These are phyloP conservation scores for Ambrosia artemisiifolia DNA, from an alignment of 129 eudicot species.

Conservation along the genomic window DNA sequence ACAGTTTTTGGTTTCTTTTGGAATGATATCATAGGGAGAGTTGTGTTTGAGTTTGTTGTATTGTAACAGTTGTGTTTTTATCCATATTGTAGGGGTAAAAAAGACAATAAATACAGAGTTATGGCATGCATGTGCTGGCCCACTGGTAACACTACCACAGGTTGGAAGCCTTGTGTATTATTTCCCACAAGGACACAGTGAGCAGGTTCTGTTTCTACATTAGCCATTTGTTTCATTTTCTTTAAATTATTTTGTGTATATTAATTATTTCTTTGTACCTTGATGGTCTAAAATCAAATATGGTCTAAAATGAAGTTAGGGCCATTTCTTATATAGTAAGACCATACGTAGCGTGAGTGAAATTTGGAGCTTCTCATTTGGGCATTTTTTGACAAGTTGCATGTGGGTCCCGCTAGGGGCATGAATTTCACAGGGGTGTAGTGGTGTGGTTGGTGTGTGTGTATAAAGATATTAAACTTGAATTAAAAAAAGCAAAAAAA, in stretches of 20 bases:
- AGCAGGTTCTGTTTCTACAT: conserved; percentile 63
- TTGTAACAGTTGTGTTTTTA: conserved; percentile 15
- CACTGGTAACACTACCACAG: conserved; percentile 86
- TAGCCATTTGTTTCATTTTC: conserved; percentile 16
- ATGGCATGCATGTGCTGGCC: conserved; percentile 99
- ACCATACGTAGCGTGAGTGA: too few relatives aligned
- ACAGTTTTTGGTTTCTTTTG: not conserved
- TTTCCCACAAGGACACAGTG: conserved; percentile 98
- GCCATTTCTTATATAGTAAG: too few relatives aligned
- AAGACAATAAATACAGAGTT: conserved; percentile 77
- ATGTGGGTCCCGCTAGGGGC: too few relatives aligned
- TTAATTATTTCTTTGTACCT: not conserved
- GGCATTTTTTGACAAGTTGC: too few relatives aligned
- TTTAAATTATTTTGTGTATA: not conserved
- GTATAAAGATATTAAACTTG: too few relatives aligned
- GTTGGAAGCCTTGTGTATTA: conserved; percentile 96
- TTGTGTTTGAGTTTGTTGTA: not conserved
- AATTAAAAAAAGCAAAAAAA: too few relatives aligned
- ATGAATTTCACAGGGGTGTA: too few relatives aligned
- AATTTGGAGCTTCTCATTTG: too few relatives aligned
- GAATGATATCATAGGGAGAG: conserved; percentile 20
- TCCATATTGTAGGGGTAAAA: conserved; percentile 48
- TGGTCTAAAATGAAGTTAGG: too few relatives aligned
- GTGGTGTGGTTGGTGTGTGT: too few relatives aligned
- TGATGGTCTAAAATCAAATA: too few relatives aligned